Base-by-base conservation (phyloP, 2,329 filamentous ascomycete genomes). In the Anisogramma anomala region DNA sequence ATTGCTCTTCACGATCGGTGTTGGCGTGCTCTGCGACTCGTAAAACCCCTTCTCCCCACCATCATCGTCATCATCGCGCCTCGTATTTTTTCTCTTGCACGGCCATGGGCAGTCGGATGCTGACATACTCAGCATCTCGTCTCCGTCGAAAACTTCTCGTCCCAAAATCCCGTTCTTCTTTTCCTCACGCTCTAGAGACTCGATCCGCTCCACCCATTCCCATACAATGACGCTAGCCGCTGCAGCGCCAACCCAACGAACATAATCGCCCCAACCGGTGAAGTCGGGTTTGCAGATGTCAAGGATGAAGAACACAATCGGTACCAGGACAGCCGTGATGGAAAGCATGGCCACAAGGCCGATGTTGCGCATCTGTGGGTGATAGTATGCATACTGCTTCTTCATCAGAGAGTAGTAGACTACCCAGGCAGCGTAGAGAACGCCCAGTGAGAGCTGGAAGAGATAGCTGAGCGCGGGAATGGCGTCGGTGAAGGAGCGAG, bases 161-260 rank as follows among this genome's bases (percentile, higher is more conserved):
- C 88, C 88, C 1, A 95, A 64, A 41, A 95, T 93, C 1, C 88
- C 88, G 52, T 94, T 87, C 61, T 93, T 94, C 61, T 88, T 86
- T 58, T 94, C 87, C 58, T 94, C 87, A 50, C 88, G 77, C 64
- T 95, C 88, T 47, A 94, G 62, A 0, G 87, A 85, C 58, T 95
- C 88, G 36, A 95, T 95, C 19, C 88, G 75, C 60, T 95, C 88
- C 3, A 95, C 88, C 88, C 88, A 95, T 60, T 95, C 88, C 88
- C 88, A 95, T 2, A 95, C 88, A 17, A 94, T 84, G n/a, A 94
- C 88, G 61, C 86, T 94, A 20, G 88, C 88, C 1, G 87, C 87
- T 0, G 88, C 87, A 1, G 87, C 87, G 35, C 88, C 88, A n/a
- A 94, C 88, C 88, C 88, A 95, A 53, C 87, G 72, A 33, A 94